Evolutionary conservation across 2,329 filamentous ascomycete genomes (phyloP), one percentile per base, ranked within the genome.

Genomic region (Aspergillus sp.): DNA sequence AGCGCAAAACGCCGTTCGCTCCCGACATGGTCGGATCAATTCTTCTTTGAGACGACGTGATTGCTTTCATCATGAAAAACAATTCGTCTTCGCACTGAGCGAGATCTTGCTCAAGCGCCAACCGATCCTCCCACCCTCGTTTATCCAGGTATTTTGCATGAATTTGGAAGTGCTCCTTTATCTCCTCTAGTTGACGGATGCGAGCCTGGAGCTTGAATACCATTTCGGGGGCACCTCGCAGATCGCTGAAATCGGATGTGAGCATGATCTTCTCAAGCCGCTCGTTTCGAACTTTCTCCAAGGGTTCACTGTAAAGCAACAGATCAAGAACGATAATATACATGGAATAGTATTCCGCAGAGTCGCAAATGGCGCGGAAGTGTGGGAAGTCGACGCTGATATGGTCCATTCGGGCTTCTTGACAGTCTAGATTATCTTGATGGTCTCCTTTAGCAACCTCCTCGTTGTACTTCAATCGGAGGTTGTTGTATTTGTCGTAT

Each of bases 51-150:
- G 91, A 94, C 3, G 90, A 94, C 1, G 93, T 98, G 62, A 98
- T 98, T 33, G 93, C 94, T 60, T 98, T 97, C 93, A 98, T 97
- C 74, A 98, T 87, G 71, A 98, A 98, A 76, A 98, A 99, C 7
- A 99, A 71, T 66, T 99, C 94, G 58, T 98, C 93, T 64, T 97
- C 93, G 59, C 89, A 96, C 13, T 82, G 82, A 7, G 88, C 81
- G 40, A 98, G 73, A 61, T 98, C 93, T 40, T 87, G 85, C 61
- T 98, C 93, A 35, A 99, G 77, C n/a, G 84, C 72, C 46, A 96
- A 75, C 30, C 90, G 82, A 61, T 97, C 91, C 60, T 93, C 83
- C 90, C 91, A 97, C 10, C 90, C 90, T 59, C 87, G 82, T 58
- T 84, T 83, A 65, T 97, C 91, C 27, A 98, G 77, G 47, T 86